A percentile compares a stretch with the other conserved stretches of the same genome.
Conservation (phyloP, 306 rosid species). For the Rubus idaeus region DNA sequence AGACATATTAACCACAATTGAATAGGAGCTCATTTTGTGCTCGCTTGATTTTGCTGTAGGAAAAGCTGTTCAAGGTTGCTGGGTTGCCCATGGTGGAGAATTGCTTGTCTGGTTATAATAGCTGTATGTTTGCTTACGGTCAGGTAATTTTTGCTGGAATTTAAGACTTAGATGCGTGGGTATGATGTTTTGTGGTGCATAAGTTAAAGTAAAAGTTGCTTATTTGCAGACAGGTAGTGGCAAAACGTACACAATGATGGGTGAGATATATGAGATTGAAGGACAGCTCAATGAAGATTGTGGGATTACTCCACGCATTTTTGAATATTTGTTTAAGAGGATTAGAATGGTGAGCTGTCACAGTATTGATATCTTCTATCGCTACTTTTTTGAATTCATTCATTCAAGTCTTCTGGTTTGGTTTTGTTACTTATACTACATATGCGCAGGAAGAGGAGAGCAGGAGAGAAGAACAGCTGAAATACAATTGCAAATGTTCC, state of each 20-base stretch:
- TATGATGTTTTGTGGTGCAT: conserved; percentile 16
- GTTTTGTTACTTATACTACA: conserved; percentile 9
- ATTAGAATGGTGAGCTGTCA: conserved; percentile 53
- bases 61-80: conserved; percentile 74
- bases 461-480: conserved; percentile 61
- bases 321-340: conserved; percentile 72
- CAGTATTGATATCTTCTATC: conserved; percentile 14
- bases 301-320: conserved; percentile 91
- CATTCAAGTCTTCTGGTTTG: conserved; percentile 8
- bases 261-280: conserved; percentile 69
- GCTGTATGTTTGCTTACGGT: conserved; percentile 96
- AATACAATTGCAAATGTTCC: conserved; percentile 91
- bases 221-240: conserved; percentile 93
- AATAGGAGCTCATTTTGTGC: conserved; percentile 11
- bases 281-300: conserved; percentile 62
- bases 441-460: conserved; percentile 73
- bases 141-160: conserved; percentile 53
- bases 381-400: conserved; percentile 16
- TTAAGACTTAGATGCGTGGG: conserved; percentile 2
- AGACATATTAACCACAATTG: not conserved
- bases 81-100: conserved; percentile 98
- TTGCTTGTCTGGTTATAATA: conserved; percentile 94
- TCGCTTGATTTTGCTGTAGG: conserved; percentile 47
- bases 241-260: conserved; percentile 98
- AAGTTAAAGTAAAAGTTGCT: conserved; percentile 27